Conservation (phyloP, 2,329 filamentous ascomycete species). For the Trichoderma pleuroti region DNA sequence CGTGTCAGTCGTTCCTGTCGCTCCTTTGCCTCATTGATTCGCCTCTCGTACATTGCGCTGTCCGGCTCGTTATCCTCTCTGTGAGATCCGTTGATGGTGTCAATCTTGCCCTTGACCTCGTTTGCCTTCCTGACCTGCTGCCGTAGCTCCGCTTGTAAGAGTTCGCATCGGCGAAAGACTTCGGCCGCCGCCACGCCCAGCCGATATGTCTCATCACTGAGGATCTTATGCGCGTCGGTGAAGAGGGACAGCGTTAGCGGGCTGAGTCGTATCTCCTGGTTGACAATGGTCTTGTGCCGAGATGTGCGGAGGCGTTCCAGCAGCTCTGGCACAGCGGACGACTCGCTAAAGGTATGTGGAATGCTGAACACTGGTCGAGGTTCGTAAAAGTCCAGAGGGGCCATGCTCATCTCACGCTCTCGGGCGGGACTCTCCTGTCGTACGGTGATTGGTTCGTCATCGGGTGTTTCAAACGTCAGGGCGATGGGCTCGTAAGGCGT, state of each 20-base stretch:
- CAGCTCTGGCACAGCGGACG: slow-evolving; percentile 53
- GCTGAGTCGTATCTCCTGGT: slow-evolving; percentile 66
- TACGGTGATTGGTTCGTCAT: slow-evolving; percentile 46
- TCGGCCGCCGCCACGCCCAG: slow-evolving; percentile 69
- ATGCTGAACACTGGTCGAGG: slow-evolving; percentile 65
- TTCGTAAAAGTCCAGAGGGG: slow-evolving; percentile 52
- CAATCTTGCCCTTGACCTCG: slow-evolving; percentile 63
- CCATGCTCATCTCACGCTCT: slow-evolving; percentile 41
- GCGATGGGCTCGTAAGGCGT: slow-evolving; percentile 56
- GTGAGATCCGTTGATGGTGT: slow-evolving; percentile 52
- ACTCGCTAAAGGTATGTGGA: slow-evolving; percentile 56
- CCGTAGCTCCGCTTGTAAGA: slow-evolving; percentile 63
- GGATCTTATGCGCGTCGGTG: slow-evolving; percentile 67
- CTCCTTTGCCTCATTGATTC: slow-evolving; percentile 52
- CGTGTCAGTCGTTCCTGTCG: slow-evolving; percentile 55
- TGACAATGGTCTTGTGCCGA: slow-evolving; percentile 58
- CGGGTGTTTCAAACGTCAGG: slow-evolving; percentile 58
- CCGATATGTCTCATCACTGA: slow-evolving; percentile 65
- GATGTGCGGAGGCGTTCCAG: slow-evolving; percentile 57
- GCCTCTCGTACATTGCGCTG: slow-evolving; percentile 55
- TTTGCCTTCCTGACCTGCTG: slow-evolving; percentile 65
- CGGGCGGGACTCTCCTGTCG: slow-evolving; percentile 43
- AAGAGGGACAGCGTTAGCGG: slow-evolving; percentile 68
- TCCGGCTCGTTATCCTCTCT: slow-evolving; percentile 49
- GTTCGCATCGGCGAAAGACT: slow-evolving; percentile 67